These are phyloP conservation scores for Podospora comata DNA, from an alignment of 495 filamentous ascomycete genomes.

Conservation along the genomic window DNA sequence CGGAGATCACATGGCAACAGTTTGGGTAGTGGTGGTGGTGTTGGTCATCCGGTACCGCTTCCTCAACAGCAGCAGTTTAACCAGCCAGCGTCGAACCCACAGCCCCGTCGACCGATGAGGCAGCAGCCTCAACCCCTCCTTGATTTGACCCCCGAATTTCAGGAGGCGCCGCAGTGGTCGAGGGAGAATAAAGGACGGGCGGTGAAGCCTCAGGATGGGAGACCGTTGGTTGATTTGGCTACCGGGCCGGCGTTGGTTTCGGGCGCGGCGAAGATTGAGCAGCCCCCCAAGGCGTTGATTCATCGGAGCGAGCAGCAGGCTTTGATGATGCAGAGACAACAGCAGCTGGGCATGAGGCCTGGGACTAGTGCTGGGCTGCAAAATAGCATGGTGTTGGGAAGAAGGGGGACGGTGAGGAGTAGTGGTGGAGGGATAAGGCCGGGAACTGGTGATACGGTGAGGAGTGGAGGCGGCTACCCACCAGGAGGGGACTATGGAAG, in stretches of 20 bases:
- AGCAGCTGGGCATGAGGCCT: conserved; percentile 1
- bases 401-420: conserved; percentile 17
- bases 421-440: neutral
- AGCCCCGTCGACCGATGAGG: neutral
- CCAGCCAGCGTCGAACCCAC: neutral
- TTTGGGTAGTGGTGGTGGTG: conserved; percentile 9
- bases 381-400: neutral
- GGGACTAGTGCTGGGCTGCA: conserved; percentile 5
- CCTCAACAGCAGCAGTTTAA: conserved; percentile 35
- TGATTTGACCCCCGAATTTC: conserved; percentile 70
- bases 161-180: conserved; percentile 67
- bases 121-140: conserved; percentile 51
- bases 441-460: neutral
- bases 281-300: conserved; percentile 14
- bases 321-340: neutral
- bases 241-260: conserved; percentile 19
- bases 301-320: conserved; percentile 4
- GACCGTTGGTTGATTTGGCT: conserved; percentile 59
- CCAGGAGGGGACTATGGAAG: neutral
- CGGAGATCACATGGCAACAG: neutral
- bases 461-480: neutral
- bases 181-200: conserved; percentile 63
- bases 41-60: conserved; percentile 25
- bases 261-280: conserved; percentile 6
- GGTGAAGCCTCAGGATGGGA: conserved; percentile 57